Conservation (phyloP, 2,329 filamentous ascomycete genomes). For the Tolypocladium amazonense region DNA sequence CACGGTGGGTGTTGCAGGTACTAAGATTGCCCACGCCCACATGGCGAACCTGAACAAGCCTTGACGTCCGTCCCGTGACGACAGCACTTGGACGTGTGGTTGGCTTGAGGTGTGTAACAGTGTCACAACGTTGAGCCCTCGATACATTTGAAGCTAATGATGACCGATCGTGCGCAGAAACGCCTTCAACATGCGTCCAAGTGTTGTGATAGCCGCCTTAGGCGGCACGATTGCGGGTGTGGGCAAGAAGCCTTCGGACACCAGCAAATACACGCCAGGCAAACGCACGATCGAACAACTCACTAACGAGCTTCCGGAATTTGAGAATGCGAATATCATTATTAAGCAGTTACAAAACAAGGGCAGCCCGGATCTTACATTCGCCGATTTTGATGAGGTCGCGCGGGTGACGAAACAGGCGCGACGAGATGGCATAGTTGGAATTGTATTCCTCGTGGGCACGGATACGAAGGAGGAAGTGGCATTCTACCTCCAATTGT, state of each 20-base stretch:
- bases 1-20: too few relatives aligned
- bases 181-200: not conserved
- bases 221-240: not conserved
- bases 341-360: not conserved
- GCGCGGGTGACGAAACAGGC: too few relatives aligned
- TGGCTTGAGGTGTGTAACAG: too few relatives aligned
- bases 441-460: not conserved
- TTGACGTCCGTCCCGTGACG: too few relatives aligned
- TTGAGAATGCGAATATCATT: not conserved
- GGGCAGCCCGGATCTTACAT: not conserved
- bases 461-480: not conserved
- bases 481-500: not conserved
- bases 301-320: not conserved
- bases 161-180: too few relatives aligned
- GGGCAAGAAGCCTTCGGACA: not conserved
- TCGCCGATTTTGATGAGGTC: not conserved
- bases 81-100: too few relatives aligned
- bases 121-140: too few relatives aligned
- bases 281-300: not conserved
- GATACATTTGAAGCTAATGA: too few relatives aligned
- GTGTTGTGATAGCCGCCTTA: not conserved
- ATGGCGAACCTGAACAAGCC: too few relatives aligned
- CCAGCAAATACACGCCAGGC: not conserved
- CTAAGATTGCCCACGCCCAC: too few relatives aligned
- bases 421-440: not conserved